A percentile compares a stretch with the other conserved stretches of the same genome.
phyloP scores from a whole-genome alignment of 2,329 filamentous ascomycete species.

The Bipolaris bicolor region DNA sequence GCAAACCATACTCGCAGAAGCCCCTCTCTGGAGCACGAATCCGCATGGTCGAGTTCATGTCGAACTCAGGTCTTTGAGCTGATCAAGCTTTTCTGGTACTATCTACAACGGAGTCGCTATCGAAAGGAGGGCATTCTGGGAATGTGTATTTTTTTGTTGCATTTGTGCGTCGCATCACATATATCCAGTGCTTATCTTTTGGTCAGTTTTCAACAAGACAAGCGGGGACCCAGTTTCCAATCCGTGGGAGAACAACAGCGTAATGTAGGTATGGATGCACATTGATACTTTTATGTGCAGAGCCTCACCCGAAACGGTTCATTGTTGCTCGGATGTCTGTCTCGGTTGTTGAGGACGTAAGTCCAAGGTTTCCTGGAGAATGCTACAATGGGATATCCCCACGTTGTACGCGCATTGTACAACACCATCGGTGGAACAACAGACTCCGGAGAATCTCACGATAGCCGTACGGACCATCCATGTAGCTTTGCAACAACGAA shows the following conservation, averaged over 20 bases:
- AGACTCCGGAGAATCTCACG: background rate
- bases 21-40: slow-evolving; percentile 2
- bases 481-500: background rate
- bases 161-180: slow-evolving; percentile 1
- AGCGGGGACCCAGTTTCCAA: background rate
- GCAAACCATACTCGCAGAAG: slow-evolving; percentile 8
- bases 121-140: background rate
- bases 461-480: background rate
- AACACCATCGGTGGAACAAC: background rate
- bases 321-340: background rate
- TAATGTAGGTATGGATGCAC: background rate
- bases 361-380: background rate
- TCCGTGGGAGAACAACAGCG: background rate
- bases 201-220: background rate
- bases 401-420: background rate
- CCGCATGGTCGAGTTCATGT: slow-evolving; percentile 5
- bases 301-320: background rate
- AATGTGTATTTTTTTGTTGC: background rate
- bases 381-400: background rate
- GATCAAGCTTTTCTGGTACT: background rate
- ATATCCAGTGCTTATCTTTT: background rate
- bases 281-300: background rate
- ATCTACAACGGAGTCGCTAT: background rate
- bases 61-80: slow-evolving; percentile 8
- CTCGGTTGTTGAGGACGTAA: background rate